Evolutionary conservation across 2,329 filamentous ascomycete genomes (phyloP).

Genomic region (Corynespora cassiicola): DNA sequence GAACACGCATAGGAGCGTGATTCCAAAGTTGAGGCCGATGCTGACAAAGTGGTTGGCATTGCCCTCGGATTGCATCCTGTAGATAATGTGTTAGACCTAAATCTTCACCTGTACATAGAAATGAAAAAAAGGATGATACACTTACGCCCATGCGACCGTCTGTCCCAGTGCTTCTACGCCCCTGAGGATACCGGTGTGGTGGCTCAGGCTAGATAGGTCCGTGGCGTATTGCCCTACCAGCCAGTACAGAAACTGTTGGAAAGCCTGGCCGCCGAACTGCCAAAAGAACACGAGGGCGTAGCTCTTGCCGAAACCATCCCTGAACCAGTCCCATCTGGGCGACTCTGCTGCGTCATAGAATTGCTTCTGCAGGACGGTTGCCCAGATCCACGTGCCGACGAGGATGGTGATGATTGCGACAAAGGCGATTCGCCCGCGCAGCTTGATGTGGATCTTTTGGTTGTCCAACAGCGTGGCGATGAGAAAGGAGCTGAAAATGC

Average conservation of each 20-base stretch:
- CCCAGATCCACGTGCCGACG: constrained; percentile 45
- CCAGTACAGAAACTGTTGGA: constrained; percentile 47
- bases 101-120: not conserved
- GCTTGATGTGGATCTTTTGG: constrained; percentile 42
- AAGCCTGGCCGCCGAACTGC: constrained; percentile 45
- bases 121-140: constrained; percentile 6
- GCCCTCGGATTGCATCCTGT: constrained; percentile 42
- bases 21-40: constrained; percentile 44
- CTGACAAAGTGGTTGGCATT: constrained; percentile 44
- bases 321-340: constrained; percentile 42
- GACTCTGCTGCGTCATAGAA: constrained; percentile 34
- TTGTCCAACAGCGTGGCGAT: constrained; percentile 41
- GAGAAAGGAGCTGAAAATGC: constrained; percentile 44
- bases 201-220: constrained; percentile 36
- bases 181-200: constrained; percentile 44
- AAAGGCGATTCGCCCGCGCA: constrained; percentile 36
- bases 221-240: constrained; percentile 44
- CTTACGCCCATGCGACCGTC: constrained; percentile 45
- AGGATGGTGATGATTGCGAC: constrained; percentile 35
- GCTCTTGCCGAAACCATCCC: constrained; percentile 38
- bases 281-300: constrained; percentile 45
- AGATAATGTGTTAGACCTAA: constrained; percentile 14
- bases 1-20: constrained; percentile 35
- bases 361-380: constrained; percentile 37
- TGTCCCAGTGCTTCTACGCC: constrained; percentile 43